Evolutionary conservation across 768 basidiomycete genomes (phyloP).

Genomic region (Tubosaeta brunneosetosa): DNA sequence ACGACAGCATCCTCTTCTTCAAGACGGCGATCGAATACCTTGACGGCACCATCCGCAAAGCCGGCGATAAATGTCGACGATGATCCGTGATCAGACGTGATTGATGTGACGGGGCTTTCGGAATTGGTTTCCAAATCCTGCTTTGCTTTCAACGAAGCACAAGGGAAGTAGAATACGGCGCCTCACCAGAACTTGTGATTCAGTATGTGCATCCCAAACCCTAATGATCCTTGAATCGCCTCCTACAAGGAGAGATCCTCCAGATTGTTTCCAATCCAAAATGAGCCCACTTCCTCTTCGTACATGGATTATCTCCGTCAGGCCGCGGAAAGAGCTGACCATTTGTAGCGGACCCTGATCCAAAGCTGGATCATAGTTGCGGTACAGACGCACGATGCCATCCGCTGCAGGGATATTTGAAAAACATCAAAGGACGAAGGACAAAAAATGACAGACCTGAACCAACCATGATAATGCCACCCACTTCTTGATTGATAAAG

Average conservation of each 20-base stretch:
- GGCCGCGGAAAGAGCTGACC: conserved; percentile 89
- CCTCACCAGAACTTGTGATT: conserved; percentile 68
- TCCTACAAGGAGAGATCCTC: conserved; percentile 81
- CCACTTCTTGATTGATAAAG: conserved; percentile 94
- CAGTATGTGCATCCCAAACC: conserved; percentile 94
- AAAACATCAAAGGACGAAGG: background rate
- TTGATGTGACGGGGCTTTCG: conserved; percentile 83
- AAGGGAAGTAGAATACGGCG: background rate
- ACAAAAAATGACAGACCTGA: conserved; percentile 53
- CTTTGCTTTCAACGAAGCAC: background rate
- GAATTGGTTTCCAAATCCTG: conserved; percentile 89
- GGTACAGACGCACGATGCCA: conserved; percentile 85
- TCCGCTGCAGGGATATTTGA: conserved; percentile 56
- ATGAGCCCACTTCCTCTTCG: conserved; percentile 82
- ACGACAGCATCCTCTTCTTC: conserved; percentile 81
- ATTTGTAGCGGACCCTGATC: conserved; percentile 78
- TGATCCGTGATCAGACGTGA: conserved; percentile 71
- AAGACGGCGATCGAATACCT: conserved; percentile 88
- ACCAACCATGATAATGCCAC: conserved; percentile 82
- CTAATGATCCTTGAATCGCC: conserved; percentile 88
- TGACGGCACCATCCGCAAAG: conserved; percentile 88
- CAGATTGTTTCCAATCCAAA: conserved; percentile 89
- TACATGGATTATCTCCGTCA: conserved; percentile 71
- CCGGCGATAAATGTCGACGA: conserved; percentile 82
- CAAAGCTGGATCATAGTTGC: conserved; percentile 79